These are phyloP conservation scores for Pythium folliculosum DNA, from an alignment of 352 stramenopile genomes.

Conservation along the genomic window DNA sequence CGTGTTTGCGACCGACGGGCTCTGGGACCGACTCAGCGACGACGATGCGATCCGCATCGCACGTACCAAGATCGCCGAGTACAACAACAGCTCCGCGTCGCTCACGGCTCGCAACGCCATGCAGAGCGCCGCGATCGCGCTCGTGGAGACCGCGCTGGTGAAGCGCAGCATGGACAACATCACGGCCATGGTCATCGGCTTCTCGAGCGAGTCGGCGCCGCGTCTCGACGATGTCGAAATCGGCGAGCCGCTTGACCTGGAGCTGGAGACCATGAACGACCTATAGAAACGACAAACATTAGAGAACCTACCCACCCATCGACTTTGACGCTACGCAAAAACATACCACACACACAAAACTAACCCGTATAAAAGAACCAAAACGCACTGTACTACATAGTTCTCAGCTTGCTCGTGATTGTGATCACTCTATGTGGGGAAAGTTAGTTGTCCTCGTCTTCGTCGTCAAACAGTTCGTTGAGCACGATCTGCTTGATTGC, in stretches of 20 bases:
- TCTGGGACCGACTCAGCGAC: slow-evolving; percentile 80
- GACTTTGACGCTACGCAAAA: neutral
- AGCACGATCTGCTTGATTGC: slow-evolving; percentile 14
- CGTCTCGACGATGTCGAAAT: slow-evolving; percentile 24
- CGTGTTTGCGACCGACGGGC: slow-evolving; percentile 75
- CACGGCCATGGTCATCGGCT: slow-evolving; percentile 68
- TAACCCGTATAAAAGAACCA: slow-evolving; percentile 2
- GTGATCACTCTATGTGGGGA: slow-evolving; percentile 6
- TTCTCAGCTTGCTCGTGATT: neutral
- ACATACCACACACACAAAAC: slow-evolving; percentile 1
- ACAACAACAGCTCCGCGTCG: slow-evolving; percentile 26
- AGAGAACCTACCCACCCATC: neutral
- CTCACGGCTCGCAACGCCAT: slow-evolving; percentile 44
- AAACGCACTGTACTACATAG: neutral
- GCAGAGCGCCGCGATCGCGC: slow-evolving; percentile 55
- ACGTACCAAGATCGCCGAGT: slow-evolving; percentile 56
- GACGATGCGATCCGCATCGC: slow-evolving; percentile 64
- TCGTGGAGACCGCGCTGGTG: slow-evolving; percentile 65
- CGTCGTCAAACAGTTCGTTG: slow-evolving; percentile 17
- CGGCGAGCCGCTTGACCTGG: neutral
- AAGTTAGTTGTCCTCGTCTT: slow-evolving; percentile 7
- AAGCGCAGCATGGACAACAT: slow-evolving; percentile 86
- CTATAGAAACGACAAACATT: slow-evolving; percentile 20
- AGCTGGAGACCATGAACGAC: slow-evolving; percentile 17
- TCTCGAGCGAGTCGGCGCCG: slow-evolving; percentile 4